Evolutionary conservation across 1,284 basidiomycete genomes (phyloP), one percentile per base, ranked within the genome.

Genomic region (Ustilago cynodontis): DNA sequence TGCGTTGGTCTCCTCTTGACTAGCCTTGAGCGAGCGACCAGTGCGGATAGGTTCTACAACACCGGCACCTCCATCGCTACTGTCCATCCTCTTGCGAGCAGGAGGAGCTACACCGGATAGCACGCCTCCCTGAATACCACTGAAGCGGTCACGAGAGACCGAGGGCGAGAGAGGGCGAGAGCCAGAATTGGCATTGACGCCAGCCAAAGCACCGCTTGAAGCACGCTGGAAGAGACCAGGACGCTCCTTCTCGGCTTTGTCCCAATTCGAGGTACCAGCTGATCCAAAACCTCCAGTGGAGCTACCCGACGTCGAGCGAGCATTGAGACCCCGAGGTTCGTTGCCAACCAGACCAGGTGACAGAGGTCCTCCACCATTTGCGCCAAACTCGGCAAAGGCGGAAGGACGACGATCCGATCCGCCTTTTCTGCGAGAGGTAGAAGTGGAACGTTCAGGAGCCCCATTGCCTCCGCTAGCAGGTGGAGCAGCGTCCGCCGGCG

Each of bases 51-150:
- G 37, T 10, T 59, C 65, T 18, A 57, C 39, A 18, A 45, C 33
- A 45, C 35, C 41, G 9, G 65, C 13, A 22, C 51, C 61, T 7
- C 74, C 74, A 35, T 67, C 61, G 52, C 65, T 77, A 69, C 80
- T 78, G 29, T 82, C 80, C 72, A 81, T 80, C 35, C 77, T 71
- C 60, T 71, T 77, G 50, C 79, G 72, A 10, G 72, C 59, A 4
- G 71, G 76, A n/a, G 78, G 76, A 22, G 71, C 80, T 10, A 82
- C 80, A 18, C 74, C 79, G 3, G 77, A 77, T 3, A 82, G 65
- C 22, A 82, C 80, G 11, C 80, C 80, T 24, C 80, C 80, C 43
- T 81, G 79, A 28, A 82, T 82, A 29, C 80, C 80, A 29, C 66
- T 73, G 56, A 79, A 79, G 1, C 77, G 77, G 31, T 82, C 79